Evolutionary conservation across 257 asterid genomes (phyloP), one percentile per base, ranked within the genome.

Genomic region (Solanum rostratum): DNA sequence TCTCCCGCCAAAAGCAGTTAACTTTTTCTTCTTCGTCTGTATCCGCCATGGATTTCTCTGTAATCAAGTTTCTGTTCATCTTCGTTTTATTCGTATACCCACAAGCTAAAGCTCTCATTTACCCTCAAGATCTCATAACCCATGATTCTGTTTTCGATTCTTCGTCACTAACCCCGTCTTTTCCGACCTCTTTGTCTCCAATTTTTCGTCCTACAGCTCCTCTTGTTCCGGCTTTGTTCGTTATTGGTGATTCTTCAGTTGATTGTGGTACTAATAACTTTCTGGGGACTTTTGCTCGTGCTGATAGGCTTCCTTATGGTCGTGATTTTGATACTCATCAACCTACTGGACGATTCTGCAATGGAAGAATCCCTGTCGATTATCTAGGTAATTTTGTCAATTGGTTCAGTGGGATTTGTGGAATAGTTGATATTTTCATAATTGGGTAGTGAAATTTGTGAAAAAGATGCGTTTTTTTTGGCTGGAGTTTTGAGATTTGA

Each of bases 291-390:
- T 91, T 96, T 33, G 99, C 98, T 4, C 95, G 98, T 1, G 98
- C 97, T n/a, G 98, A 96, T 83, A 82, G 98, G 86, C 92, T 88
- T 50, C 98, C 98, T 1, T 93, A 95, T n/a, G 99, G 98, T 20
- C 89, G 97, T 81, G 98, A 95, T 80, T 97, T 95, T 69, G 98
- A 97, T 84, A 92, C 97, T 46, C 97, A 89, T 87, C 90, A 83
- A 59, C 98, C 99, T 83, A 95, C 97, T 81, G 99, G 99, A 81
- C 91, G 99, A 15, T 97, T 97, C 82, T 91, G 94, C 92, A 95
- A 93, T 84, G 99, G 99, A 63, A 92, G 98, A 89, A 93, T 94
- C 84, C 97, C 99, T 15, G 98, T 95, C 29, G 98, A 97, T 82
- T 97, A 86, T 88, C 92, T 97, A 4, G 98, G 98, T 94, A 89